Evolutionary conservation across 495 filamentous ascomycete genomes (phyloP).

Genomic region (Aspergillus egyptiacus): DNA sequence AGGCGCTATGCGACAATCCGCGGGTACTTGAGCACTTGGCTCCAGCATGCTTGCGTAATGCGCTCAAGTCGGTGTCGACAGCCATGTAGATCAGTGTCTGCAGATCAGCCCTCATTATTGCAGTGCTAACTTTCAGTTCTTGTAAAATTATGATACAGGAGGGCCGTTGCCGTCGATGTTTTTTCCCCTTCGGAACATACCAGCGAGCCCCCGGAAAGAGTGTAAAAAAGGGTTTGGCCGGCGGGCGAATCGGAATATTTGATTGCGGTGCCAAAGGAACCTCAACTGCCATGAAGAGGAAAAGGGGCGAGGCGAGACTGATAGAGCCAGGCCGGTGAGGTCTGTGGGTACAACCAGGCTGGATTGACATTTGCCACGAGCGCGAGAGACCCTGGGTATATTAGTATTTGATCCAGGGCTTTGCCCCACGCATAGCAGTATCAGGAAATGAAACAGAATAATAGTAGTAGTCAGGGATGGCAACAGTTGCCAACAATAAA

Average conservation of each 20-base stretch:
- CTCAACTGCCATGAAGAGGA: conserved; percentile 5
- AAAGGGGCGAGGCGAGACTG: conserved; percentile 18
- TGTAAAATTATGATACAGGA: conserved; percentile 14
- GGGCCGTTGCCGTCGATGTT: no score
- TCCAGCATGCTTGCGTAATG: conserved; percentile 43
- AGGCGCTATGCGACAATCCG: conserved; percentile 32
- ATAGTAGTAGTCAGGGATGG: no score
- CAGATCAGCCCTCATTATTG: conserved; percentile 29
- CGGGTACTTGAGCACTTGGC: conserved; percentile 33
- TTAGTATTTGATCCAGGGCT: background rate
- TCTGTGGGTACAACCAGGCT: conserved; percentile 19
- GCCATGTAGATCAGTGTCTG: conserved; percentile 18
- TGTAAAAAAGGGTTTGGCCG: background rate
- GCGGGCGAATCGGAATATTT: background rate
- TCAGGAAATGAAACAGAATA: conserved; percentile 7
- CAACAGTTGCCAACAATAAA: background rate
- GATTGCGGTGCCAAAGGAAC: background rate
- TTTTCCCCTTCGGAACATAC: no score
- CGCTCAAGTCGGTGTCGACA: conserved; percentile 20
- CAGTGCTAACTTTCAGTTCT: background rate
- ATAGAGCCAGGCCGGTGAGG: background rate
- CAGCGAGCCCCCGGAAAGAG: no score
- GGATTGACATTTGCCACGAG: conserved; percentile 24
- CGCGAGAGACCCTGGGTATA: conserved; percentile 19
- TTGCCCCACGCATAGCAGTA: conserved; percentile 1